These are phyloP conservation scores for Chenopodium quinoa DNA, from an alignment of 148 eudicot species.

Conservation along the genomic window DNA sequence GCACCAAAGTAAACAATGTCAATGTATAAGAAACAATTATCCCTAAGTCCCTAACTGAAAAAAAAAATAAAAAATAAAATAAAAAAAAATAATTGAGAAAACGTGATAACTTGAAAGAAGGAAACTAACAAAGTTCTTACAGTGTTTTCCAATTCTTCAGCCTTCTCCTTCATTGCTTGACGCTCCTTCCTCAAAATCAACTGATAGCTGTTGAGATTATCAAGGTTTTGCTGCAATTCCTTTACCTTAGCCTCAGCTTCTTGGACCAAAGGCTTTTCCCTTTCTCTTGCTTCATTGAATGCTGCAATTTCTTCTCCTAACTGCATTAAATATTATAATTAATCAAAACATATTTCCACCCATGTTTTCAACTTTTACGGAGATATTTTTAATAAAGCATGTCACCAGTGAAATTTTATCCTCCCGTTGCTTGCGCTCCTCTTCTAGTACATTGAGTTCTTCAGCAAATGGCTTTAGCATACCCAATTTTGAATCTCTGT, in stretches of 20 bases:
- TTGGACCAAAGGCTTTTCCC: slow-evolving; percentile 62
- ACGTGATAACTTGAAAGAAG: not conserved
- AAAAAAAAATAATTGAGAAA: not conserved
- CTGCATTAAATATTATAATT: slow-evolving; percentile 35
- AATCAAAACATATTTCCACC: not conserved
- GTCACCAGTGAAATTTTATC: slow-evolving; percentile 48
- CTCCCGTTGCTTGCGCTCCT: slow-evolving; percentile 53
- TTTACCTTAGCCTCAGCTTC: slow-evolving; percentile 69
- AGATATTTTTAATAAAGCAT: not conserved
- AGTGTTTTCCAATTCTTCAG: slow-evolving; percentile 70
- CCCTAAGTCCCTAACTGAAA: not conserved
- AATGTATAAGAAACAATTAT: not conserved
- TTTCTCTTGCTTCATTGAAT: slow-evolving; percentile 55
- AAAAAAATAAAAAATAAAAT: no score
- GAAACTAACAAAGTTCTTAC: slow-evolving; percentile 33
- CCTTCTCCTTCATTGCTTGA: slow-evolving; percentile 62
- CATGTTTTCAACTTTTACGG: not conserved
- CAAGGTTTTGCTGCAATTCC: slow-evolving; percentile 57
- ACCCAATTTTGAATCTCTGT: slow-evolving; percentile 50
- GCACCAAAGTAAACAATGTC: not conserved
- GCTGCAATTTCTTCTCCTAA: slow-evolving; percentile 60
- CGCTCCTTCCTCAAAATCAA: slow-evolving; percentile 50
- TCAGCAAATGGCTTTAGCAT: slow-evolving; percentile 45
- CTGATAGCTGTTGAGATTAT: slow-evolving; percentile 68
- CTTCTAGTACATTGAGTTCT: slow-evolving; percentile 49